Conservation (phyloP, 768 basidiomycete species). For the Multifurca ochricompacta region DNA sequence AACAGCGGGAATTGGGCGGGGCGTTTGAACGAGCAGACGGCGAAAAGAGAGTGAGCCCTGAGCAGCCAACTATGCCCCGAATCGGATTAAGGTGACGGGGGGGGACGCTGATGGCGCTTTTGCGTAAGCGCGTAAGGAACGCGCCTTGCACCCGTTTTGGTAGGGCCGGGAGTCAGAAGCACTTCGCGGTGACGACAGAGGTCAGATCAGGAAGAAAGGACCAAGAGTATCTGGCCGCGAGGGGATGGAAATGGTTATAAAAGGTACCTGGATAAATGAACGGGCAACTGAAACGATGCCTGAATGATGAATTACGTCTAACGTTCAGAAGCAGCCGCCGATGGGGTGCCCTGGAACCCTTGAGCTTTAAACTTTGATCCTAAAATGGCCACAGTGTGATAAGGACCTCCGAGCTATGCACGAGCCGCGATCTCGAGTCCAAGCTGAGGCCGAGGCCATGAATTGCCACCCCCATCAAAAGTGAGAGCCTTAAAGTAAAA, state of each 20-base stretch:
- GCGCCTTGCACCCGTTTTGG: conserved; percentile 2
- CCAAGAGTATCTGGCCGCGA: neutral
- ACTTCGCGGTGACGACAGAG: neutral
- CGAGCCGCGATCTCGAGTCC: neutral
- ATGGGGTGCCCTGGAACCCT: neutral
- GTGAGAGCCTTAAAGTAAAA: neutral
- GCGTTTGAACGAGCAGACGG: neutral
- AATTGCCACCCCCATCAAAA: neutral
- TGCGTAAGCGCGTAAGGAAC: neutral
- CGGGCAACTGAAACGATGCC: neutral
- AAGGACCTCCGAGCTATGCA: neutral
- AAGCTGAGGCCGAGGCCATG: neutral
- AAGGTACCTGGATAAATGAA: conserved; percentile 4
- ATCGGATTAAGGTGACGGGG: neutral
- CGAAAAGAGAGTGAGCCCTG: neutral
- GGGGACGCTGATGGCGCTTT: neutral
- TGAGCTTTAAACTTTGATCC: neutral
- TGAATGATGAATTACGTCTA: conserved; percentile 3
- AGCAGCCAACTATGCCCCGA: neutral
- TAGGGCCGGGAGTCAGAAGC: neutral
- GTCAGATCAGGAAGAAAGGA: conserved; percentile 6
- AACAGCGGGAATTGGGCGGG: conserved; percentile 4
- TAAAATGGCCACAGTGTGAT: neutral
- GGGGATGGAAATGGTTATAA: neutral
- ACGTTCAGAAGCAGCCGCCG: neutral